Evolutionary conservation across 2,329 filamentous ascomycete genomes (phyloP).

Genomic region (Neofusicoccum parvum): DNA sequence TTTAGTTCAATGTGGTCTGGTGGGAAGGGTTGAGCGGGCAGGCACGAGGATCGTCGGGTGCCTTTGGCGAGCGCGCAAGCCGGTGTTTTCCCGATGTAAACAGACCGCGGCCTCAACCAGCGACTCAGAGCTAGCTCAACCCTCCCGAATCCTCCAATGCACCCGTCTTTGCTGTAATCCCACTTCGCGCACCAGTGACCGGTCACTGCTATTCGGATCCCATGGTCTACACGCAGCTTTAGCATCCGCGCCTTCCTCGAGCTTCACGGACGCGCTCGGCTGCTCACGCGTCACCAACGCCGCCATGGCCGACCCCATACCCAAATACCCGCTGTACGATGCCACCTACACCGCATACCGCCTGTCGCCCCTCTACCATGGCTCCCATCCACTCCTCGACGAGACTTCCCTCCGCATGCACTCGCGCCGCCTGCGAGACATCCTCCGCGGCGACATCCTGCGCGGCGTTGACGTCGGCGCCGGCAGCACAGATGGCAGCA

Average conservation of each 20-base stretch:
- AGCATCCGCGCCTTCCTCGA: too few species aligned
- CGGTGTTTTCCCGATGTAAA: neutral
- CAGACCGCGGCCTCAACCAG: slow-evolving; percentile 3
- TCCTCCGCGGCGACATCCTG: slow-evolving; percentile 53
- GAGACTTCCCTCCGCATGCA: slow-evolving; percentile 47
- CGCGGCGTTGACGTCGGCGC: slow-evolving; percentile 48
- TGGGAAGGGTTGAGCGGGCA: too few species aligned
- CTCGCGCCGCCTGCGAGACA: slow-evolving; percentile 50
- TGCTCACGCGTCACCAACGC: neutral
- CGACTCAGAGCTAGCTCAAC: neutral
- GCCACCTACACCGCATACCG: slow-evolving; percentile 58
- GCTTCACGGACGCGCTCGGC: too few species aligned
- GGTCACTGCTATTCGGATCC: too few species aligned
- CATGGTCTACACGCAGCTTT: too few species aligned
- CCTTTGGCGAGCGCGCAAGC: neutral
- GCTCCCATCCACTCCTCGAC: slow-evolving; percentile 38
- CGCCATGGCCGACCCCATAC: slow-evolving; percentile 36
- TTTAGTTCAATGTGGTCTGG: too few species aligned
- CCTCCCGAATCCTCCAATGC: neutral
- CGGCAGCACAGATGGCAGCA: slow-evolving; percentile 42
- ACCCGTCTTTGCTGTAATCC: neutral
- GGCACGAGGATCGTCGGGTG: neutral
- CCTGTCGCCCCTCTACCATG: slow-evolving; percentile 57
- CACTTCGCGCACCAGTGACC: neutral
- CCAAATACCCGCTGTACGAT: slow-evolving; percentile 51